Conservation (phyloP, 2,329 filamentous ascomycete genomes). For the Botryotinia globosa region DNA sequence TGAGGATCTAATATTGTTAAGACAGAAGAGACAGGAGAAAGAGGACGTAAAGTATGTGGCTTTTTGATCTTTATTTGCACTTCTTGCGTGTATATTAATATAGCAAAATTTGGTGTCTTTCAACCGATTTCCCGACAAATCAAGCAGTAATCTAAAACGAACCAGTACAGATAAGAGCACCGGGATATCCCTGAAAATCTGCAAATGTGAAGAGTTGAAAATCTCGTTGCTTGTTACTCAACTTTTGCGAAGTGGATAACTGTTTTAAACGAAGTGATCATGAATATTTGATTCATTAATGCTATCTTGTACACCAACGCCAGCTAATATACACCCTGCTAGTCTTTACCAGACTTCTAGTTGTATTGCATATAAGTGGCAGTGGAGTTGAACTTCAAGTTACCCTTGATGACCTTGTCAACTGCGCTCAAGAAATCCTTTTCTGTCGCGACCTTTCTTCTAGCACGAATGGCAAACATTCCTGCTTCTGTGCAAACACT, state of each 20-base stretch:
- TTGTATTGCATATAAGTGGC: slow-evolving; percentile 99
- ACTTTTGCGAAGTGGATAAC: neutral
- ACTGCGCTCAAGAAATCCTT: slow-evolving; percentile 98
- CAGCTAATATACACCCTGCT: slow-evolving; percentile 36
- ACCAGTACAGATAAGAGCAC: neutral
- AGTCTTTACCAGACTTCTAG: slow-evolving; percentile 48
- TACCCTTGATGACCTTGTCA: slow-evolving; percentile 99
- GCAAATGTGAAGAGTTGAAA: neutral
- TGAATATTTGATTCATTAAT: slow-evolving; percentile 30
- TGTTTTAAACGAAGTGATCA: neutral
- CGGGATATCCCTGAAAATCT: no score
- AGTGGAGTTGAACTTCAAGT: slow-evolving; percentile 98
- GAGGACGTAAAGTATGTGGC: neutral
- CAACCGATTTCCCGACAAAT: neutral
- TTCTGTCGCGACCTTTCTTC: slow-evolving; percentile 96
- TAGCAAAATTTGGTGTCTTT: neutral
- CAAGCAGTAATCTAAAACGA: neutral
- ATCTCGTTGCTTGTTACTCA: neutral
- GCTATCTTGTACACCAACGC: slow-evolving; percentile 37
- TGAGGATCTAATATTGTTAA: neutral
- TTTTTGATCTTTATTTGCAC: neutral
- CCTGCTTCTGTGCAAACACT: slow-evolving; percentile 97
- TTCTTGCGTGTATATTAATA: neutral
- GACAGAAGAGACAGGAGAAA: neutral
- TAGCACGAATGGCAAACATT: slow-evolving; percentile 94